These are phyloP conservation scores for Microcyclosporella mali DNA, from an alignment of 2,329 filamentous ascomycete genomes.

Conservation along the genomic window DNA sequence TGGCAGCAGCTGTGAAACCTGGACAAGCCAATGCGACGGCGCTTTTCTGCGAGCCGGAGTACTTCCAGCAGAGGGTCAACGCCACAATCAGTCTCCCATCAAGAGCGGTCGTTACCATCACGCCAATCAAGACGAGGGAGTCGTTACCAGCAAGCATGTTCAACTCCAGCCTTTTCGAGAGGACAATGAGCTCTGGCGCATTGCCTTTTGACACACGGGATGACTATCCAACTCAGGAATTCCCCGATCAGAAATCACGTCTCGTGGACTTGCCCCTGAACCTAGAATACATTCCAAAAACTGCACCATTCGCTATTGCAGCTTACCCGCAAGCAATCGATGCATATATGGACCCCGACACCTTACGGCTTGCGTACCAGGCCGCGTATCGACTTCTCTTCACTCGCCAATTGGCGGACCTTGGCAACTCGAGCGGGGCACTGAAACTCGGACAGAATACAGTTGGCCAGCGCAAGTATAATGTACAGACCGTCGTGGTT, in stretches of 20 bases:
- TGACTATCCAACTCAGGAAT: constrained; percentile 17
- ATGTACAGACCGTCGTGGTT: constrained; percentile 32
- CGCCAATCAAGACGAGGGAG: constrained; percentile 19
- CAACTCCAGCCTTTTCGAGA: constrained; percentile 36
- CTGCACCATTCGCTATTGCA: constrained; percentile 37
- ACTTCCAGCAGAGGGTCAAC: constrained; percentile 42
- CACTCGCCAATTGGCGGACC: constrained; percentile 30
- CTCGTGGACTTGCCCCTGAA: constrained; percentile 20
- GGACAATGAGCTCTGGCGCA: constrained; percentile 25
- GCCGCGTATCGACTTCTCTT: constrained; percentile 42
- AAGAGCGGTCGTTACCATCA: constrained; percentile 16
- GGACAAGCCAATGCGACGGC: constrained; percentile 25
- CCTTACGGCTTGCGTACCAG: constrained; percentile 33
- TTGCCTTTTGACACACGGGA: constrained; percentile 10
- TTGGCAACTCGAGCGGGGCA: constrained; percentile 22
- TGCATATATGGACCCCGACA: constrained; percentile 32
- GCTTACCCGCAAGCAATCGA: constrained; percentile 22
- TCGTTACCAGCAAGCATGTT: constrained; percentile 19
- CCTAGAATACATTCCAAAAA: constrained; percentile 24
- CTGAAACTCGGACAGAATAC: constrained; percentile 8
- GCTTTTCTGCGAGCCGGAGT: constrained; percentile 41
- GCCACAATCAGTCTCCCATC: constrained; percentile 34
- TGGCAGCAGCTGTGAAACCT: constrained; percentile 1
- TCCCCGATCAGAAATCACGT: constrained; percentile 18
- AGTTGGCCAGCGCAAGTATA: constrained; percentile 20